A percentile compares a stretch with the other conserved stretches of the same genome.
phyloP scores from a whole-genome alignment of 495 filamentous ascomycete species.

The Clavariopsis aquatica region DNA sequence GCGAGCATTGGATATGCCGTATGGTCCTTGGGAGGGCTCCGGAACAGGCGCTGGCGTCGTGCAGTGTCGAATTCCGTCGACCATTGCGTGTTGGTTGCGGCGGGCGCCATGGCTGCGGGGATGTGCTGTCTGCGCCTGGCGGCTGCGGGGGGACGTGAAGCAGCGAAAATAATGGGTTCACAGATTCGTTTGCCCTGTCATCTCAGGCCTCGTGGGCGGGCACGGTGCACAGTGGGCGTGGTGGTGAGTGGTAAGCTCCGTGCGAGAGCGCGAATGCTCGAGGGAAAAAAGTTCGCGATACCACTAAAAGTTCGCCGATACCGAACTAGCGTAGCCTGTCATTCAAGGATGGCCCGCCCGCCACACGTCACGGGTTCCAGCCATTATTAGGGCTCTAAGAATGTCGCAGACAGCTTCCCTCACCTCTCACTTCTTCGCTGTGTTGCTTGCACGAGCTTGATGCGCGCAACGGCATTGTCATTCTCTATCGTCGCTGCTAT shows the following conservation, averaged over 20 bases:
- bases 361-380: constrained; percentile 4
- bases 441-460: constrained; percentile 3
- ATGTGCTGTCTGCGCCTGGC: not conserved
- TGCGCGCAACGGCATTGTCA: constrained; percentile 2
- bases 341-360: not conserved
- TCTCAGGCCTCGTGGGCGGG: not conserved
- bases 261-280: not conserved
- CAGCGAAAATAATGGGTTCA: not conserved
- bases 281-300: constrained; percentile 19
- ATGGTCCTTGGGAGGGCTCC: constrained; percentile 79
- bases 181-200: not conserved
- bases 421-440: constrained; percentile 5
- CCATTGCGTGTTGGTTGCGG: constrained; percentile 63
- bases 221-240: not conserved
- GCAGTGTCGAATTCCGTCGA: constrained; percentile 77
- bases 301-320: constrained; percentile 15
- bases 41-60: constrained; percentile 82
- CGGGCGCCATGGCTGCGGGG: constrained; percentile 58
- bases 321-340: constrained; percentile 2
- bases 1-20: constrained; percentile 87
- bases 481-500: constrained; percentile 10
- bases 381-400: constrained; percentile 8
- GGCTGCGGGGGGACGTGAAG: not conserved
- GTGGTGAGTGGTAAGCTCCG: not conserved
- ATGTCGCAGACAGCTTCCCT: constrained; percentile 12